Evolutionary conservation across 2,329 filamentous ascomycete species (phyloP), one percentile per base, ranked within the genome.

Genomic region (Purpureocillium takamizusanense): DNA sequence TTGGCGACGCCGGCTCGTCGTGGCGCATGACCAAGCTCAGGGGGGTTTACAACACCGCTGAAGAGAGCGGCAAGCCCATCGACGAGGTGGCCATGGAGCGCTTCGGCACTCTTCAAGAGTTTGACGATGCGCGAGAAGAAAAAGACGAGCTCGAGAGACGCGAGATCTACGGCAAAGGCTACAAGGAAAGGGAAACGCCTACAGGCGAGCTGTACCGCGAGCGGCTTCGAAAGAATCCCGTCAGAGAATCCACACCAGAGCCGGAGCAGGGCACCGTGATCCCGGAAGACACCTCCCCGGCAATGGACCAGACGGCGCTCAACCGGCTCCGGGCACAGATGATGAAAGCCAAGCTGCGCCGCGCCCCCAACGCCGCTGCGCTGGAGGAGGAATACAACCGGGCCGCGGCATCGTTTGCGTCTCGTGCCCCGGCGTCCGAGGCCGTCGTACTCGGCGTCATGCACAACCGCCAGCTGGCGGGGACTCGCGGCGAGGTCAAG

Each of bases 21-120:
- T 98, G 94, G 92, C 81, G 94, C 36, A 95, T 98, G 89, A 94
- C 83, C 6, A 95, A 89, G 59, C 75, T 98, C 25, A 88, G 84
- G 47, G 83, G 80, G 10, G 86, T 95, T 2, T 95, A 94, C 58
- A 75, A 77, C 18, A 74, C 81, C 38, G 86, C 88, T 0, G 73
- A 94, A 48, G 81, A 92, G 50, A 80, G 69, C 1, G 81, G 80
- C 0, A 72, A 72, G n/a, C 52, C 76, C 0, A 70, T 94, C 1
- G 90, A 97, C 7, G 86, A 94, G 1, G 69, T 97, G 35, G 92
- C 89, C 0, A 51, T 84, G 29, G 84, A 95, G 49, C 74, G 86
- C 11, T 95, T 84, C 53, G 90, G 89, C 2, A 79, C 78, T 47
- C 55, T 98, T 13, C 75, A 81, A 18, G 82, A 85, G 12, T 98